A percentile compares a stretch with the other conserved stretches of the same genome.
Conservation (phyloP, 805 yeast genomes). For the Nakazawaea ernobii region DNA sequence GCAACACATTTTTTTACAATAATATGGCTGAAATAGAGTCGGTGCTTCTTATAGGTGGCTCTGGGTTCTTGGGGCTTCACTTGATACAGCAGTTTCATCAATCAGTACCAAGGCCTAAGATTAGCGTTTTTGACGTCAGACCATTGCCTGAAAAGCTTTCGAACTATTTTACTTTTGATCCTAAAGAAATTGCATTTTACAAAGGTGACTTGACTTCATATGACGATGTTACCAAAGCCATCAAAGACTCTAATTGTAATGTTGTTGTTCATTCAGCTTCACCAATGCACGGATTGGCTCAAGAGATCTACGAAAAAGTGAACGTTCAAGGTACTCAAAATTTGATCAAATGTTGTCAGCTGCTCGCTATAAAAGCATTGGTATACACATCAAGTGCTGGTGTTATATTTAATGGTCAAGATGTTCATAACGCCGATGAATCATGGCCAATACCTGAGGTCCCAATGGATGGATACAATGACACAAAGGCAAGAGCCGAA, state of each 20-base stretch:
- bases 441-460: conserved; percentile 85
- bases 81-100: conserved; percentile 78
- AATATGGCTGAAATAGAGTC: conserved; percentile 29
- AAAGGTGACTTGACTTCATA: conserved; percentile 81
- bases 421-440: conserved; percentile 88
- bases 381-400: conserved; percentile 98
- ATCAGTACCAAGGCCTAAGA: conserved; percentile 57
- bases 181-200: conserved; percentile 50
- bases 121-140: conserved; percentile 88
- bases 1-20: background rate
- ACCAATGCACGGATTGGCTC: conserved; percentile 87
- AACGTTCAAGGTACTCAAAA: conserved; percentile 86
- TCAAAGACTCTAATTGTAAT: conserved; percentile 51
- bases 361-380: conserved; percentile 49
- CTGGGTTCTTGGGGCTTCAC: conserved; percentile 93
- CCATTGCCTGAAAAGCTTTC: conserved; percentile 74
- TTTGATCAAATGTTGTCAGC: conserved; percentile 58
- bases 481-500: conserved; percentile 92
- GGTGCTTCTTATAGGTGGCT: conserved; percentile 88
- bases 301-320: conserved; percentile 79
- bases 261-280: conserved; percentile 95
- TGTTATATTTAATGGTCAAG: conserved; percentile 93
- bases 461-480: conserved; percentile 96
- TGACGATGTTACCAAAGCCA: conserved; percentile 61
- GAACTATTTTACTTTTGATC: conserved; percentile 68